Percentiles rank a stretch among this genome's conserved stretches.
Conservation (phyloP, 352 stramenopile genomes). For the Ophiocytium majus region DNA sequence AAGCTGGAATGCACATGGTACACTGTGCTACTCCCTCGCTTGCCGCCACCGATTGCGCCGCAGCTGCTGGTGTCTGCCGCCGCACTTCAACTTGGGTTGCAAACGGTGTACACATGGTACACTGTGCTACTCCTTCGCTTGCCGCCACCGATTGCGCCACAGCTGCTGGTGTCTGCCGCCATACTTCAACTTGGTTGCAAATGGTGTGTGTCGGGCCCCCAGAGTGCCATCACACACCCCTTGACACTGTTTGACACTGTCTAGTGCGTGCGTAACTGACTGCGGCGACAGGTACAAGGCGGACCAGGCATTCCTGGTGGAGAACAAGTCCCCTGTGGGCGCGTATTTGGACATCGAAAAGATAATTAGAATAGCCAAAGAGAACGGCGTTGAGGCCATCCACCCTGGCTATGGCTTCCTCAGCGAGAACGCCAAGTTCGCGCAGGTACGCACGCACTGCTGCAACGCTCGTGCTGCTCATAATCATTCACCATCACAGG, state of each 20-base stretch:
- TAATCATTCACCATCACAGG: no score
- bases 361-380: constrained; percentile 87
- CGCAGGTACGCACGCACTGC: constrained; percentile 37
- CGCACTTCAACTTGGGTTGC: no score
- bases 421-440: constrained; percentile 90
- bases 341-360: constrained; percentile 91
- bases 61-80: not conserved
- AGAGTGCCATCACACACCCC: not conserved
- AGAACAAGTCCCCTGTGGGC: constrained; percentile 81
- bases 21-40: not conserved
- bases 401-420: constrained; percentile 97
- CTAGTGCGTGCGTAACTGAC: not conserved
- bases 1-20: not conserved
- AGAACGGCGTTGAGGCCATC: constrained; percentile 87
- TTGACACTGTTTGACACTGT: not conserved
- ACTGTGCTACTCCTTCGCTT: not conserved
- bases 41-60: not conserved
- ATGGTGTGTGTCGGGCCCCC: not conserved
- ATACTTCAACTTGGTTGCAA: not conserved
- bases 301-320: constrained; percentile 89
- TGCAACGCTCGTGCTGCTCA: not conserved
- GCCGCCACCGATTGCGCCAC: not conserved
- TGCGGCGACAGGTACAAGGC: constrained; percentile 81
- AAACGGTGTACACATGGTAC: no score
- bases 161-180: not conserved